Percentiles rank a stretch among this genome's conserved stretches.
Conservation (phyloP, 208 protist species). For the Trypanosomatidae sp. region DNA sequence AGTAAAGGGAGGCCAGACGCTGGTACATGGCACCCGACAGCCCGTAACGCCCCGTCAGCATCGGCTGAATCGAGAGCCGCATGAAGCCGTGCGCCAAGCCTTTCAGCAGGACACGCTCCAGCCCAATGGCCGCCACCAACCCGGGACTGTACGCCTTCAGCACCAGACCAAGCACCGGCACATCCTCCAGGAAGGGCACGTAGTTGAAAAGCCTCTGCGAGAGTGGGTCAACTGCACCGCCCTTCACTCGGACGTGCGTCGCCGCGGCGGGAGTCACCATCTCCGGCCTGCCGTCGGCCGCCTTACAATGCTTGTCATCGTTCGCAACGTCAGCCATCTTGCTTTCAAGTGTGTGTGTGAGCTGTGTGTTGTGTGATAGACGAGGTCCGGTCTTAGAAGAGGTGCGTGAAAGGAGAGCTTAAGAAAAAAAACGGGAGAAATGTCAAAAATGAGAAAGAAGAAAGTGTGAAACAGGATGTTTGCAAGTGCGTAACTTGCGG, state of each 20-base stretch:
- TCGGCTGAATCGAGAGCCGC: constrained; percentile 36
- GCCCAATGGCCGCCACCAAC: constrained; percentile 16
- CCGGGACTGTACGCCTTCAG: not conserved
- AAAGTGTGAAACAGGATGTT: no score
- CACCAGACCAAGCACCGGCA: not conserved
- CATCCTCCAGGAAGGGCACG: not conserved
- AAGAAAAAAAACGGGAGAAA: no score
- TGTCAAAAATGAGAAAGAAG: no score
- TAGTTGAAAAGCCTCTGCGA: not conserved
- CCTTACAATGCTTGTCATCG: no score
- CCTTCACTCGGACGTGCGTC: not conserved
- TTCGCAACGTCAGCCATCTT: no score
- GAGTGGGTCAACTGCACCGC: not conserved
- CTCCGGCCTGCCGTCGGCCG: no score
- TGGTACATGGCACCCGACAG: constrained; percentile 42
- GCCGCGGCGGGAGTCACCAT: no score
- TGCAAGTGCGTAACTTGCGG: no score
- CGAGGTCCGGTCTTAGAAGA: no score
- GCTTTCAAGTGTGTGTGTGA: no score
- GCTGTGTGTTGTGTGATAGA: no score
- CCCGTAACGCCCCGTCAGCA: constrained; percentile 51
- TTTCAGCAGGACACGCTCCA: constrained; percentile 50
- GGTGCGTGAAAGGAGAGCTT: no score
- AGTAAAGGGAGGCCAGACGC: constrained; percentile 48
- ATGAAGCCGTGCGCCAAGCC: constrained; percentile 63